Conservation (phyloP, 768 basidiomycete genomes). For the Suillus cothurnatus region DNA sequence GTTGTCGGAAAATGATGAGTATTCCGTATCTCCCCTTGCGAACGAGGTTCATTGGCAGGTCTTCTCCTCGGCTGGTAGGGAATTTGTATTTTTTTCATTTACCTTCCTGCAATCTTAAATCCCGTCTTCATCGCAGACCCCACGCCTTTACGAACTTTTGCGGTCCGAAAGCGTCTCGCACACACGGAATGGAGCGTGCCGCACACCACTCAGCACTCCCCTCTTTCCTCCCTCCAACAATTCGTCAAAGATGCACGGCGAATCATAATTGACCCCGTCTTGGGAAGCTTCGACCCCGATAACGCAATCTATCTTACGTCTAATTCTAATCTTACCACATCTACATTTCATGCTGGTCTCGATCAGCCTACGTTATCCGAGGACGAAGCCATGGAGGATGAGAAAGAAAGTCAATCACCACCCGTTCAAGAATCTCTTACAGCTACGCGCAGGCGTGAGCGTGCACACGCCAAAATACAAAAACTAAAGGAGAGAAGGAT, state of each 20-base stretch:
- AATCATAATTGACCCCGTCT: slow-evolving; percentile 50
- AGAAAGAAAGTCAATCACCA: slow-evolving; percentile 7
- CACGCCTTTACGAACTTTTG: slow-evolving; percentile 50
- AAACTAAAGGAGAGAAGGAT: slow-evolving; percentile 59
- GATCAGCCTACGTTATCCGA: slow-evolving; percentile 33
- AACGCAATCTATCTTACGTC: slow-evolving; percentile 29
- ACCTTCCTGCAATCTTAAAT: slow-evolving; percentile 6
- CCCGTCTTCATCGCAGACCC: slow-evolving; percentile 45
- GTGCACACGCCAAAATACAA: slow-evolving; percentile 53
- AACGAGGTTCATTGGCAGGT: slow-evolving; percentile 62
- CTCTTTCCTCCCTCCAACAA: slow-evolving; percentile 56
- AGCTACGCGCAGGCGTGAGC: slow-evolving; percentile 35
- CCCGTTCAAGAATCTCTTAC: slow-evolving; percentile 21
- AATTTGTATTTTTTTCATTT: slow-evolving; percentile 16
- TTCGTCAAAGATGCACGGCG: slow-evolving; percentile 56
- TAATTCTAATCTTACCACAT: slow-evolving; percentile 29
- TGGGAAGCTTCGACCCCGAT: slow-evolving; percentile 24
- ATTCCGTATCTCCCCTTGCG: slow-evolving; percentile 42
- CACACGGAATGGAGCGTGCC: slow-evolving; percentile 43
- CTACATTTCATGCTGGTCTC: slow-evolving; percentile 22
- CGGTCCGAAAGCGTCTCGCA: slow-evolving; percentile 38
- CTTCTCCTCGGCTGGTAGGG: slow-evolving; percentile 56
- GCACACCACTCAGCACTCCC: slow-evolving; percentile 41
- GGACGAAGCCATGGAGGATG: slow-evolving; percentile 29
- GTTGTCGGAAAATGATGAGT: slow-evolving; percentile 49